phyloP scores from a whole-genome alignment of 2,329 filamentous ascomycete genomes.

The Aspergillus phoenicis region DNA sequence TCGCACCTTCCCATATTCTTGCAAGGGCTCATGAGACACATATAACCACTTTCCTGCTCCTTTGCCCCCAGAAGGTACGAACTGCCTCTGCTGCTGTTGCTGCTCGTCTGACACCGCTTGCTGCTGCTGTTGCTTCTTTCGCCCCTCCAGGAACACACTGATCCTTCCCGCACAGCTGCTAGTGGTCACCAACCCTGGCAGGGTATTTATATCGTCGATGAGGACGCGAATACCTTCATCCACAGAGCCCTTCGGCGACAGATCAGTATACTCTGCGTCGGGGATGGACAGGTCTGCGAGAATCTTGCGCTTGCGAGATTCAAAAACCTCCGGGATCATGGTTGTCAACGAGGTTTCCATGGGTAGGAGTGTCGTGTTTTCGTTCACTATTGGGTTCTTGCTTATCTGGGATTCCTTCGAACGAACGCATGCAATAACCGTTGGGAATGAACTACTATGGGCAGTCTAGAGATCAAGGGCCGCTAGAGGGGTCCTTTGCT shows the following conservation, averaged over 20 bases:
- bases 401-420: not conserved
- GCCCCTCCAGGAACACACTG: conserved; percentile 84
- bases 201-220: conserved; percentile 74
- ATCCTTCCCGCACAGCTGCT: conserved; percentile 89
- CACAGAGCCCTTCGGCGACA: conserved; percentile 85
- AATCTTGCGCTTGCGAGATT: conserved; percentile 70
- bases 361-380: conserved; percentile 1
- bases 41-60: conserved; percentile 84
- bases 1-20: conserved; percentile 20
- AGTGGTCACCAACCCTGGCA: conserved; percentile 80
- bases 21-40: conserved; percentile 78
- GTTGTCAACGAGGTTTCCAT: conserved; percentile 9
- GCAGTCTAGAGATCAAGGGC: not conserved
- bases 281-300: conserved; percentile 70
- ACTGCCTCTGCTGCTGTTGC: conserved; percentile 31
- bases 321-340: conserved; percentile 48
- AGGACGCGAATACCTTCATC: conserved; percentile 76
- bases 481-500: not conserved
- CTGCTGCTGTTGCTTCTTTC: conserved; percentile 44
- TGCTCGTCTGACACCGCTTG: conserved; percentile 15
- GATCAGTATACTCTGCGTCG: conserved; percentile 72
- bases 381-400: conserved; percentile 8
- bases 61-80: conserved; percentile 75
- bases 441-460: not conserved
- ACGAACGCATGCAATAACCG: not conserved